Base-by-base conservation (phyloP, 495 filamentous ascomycete species). In the Penicillium canariense region DNA sequence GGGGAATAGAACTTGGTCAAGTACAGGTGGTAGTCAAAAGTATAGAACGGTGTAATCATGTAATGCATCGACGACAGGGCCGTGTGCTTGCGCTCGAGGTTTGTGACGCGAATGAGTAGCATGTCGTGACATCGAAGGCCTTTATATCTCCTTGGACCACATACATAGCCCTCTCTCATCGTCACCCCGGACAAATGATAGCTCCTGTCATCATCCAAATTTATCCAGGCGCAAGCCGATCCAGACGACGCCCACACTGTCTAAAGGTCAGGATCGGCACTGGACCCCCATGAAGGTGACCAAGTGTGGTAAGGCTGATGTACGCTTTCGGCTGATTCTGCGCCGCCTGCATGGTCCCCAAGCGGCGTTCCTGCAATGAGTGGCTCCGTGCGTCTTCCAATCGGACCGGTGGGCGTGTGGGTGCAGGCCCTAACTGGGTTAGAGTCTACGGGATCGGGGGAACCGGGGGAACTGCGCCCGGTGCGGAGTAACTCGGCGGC, bases 291-390 rank as follows among this genome's bases (percentile, higher is more conserved):
- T 23, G 4, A 12, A 30, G 4, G 6, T 1, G n/a, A 14, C n/a
- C 10, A 14, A 34, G 28, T 20, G 4, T 2, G 11, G 26, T 20
- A 34, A 34, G 45, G 28, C 45, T 48, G 45, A 48, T 5, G 12
- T 15, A 28, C 42, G 20, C 12, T 23, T 43, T 43, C 3, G 20
- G 39, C 3, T 22, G 39, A 43, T 43, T 43, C 23, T 43, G 39
- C 39, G 39, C 39, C 39, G 25, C 42, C 25, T 45, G 25, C 42
- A 30, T 45, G 42, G 42, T 23, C 42, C 25, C 42, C 42, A 45
- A 27, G 4, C 26, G 23, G 23, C 26, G 12, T 17, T 22, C 17
- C 10, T 45, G 20, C 38, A 22, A 5, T 14, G 5, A 22, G 20
- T 40, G 20, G 10, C 36, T 9, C 36, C 36, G 36, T 8, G 4